Evolutionary conservation across 106 monocot species (phyloP).

Genomic region (Gastrodia elata): DNA sequence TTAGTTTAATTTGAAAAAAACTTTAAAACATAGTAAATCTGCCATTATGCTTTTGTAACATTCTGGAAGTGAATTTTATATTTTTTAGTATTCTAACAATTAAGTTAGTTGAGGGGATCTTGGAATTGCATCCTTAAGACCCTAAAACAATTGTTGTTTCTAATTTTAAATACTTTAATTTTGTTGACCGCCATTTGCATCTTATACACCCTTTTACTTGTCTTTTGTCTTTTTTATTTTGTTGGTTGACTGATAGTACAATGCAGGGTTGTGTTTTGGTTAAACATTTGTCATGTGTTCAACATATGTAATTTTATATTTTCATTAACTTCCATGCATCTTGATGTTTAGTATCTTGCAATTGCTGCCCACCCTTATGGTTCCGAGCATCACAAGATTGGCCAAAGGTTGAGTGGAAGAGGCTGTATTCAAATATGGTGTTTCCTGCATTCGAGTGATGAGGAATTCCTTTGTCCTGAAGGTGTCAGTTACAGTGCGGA

Average conservation of each 20-base stretch:
- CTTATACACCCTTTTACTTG: too few relatives aligned
- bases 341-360: constrained; percentile 68
- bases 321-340: not conserved
- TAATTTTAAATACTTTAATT: too few relatives aligned
- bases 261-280: not conserved
- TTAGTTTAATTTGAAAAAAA: too few relatives aligned
- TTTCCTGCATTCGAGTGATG: constrained; percentile 28
- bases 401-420: constrained; percentile 56
- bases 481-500: not conserved
- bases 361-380: constrained; percentile 81
- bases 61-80: too few relatives aligned
- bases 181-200: too few relatives aligned
- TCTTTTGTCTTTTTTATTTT: not conserved
- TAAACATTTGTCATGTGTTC: constrained; percentile 1
- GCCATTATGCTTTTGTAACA: too few relatives aligned
- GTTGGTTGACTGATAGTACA: not conserved
- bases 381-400: constrained; percentile 79
- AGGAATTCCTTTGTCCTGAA: constrained; percentile 4
- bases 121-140: too few relatives aligned
- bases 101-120: too few relatives aligned
- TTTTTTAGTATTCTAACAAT: too few relatives aligned
- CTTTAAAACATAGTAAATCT: too few relatives aligned
- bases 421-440: constrained; percentile 92
- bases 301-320: not conserved
- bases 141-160: too few relatives aligned